Conservation (phyloP, 2,329 filamentous ascomycete species). For the Penicillium sp. region DNA sequence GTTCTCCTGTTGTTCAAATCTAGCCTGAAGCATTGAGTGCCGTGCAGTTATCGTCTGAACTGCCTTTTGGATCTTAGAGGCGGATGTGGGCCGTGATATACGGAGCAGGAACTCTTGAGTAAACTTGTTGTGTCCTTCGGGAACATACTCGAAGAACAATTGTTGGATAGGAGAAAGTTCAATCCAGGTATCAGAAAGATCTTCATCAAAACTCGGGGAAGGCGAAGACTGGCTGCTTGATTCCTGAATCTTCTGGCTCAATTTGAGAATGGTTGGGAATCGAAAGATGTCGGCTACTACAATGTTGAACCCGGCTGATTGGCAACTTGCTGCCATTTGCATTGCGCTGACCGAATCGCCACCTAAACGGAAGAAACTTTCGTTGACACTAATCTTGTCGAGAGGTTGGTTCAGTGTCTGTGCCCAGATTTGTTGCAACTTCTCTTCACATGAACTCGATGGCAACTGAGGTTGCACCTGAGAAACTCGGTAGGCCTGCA, state of each 20-base stretch:
- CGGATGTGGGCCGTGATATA: too few species aligned
- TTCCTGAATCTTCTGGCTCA: too few species aligned
- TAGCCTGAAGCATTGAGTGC: slow-evolving; percentile 14
- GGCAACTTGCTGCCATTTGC: slow-evolving; percentile 10
- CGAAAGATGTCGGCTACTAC: neutral
- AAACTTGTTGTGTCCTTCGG: slow-evolving; percentile 14
- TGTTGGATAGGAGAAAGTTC: slow-evolving; percentile 14
- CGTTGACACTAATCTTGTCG: neutral
- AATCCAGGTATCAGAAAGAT: neutral
- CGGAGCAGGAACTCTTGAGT: neutral
- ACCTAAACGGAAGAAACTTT: slow-evolving; percentile 3
- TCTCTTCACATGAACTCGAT: slow-evolving; percentile 2
- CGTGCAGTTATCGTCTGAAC: too few species aligned
- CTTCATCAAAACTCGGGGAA: too few species aligned
- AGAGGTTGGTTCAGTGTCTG: slow-evolving; percentile 3
- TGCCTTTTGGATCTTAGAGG: too few species aligned
- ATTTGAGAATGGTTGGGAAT: neutral
- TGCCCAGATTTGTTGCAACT: slow-evolving; percentile 15
- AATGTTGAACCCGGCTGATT: too few species aligned
- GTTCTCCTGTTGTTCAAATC: slow-evolving; percentile 1
- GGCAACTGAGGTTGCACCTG: neutral
- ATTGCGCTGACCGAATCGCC: slow-evolving; percentile 26
- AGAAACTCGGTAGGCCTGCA: neutral
- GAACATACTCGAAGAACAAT: slow-evolving; percentile 10
- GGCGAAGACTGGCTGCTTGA: too few species aligned